Evolutionary conservation across 2,329 filamentous ascomycete species (phyloP), one percentile per base, ranked within the genome.

Genomic region (Colletotrichum caudatum): DNA sequence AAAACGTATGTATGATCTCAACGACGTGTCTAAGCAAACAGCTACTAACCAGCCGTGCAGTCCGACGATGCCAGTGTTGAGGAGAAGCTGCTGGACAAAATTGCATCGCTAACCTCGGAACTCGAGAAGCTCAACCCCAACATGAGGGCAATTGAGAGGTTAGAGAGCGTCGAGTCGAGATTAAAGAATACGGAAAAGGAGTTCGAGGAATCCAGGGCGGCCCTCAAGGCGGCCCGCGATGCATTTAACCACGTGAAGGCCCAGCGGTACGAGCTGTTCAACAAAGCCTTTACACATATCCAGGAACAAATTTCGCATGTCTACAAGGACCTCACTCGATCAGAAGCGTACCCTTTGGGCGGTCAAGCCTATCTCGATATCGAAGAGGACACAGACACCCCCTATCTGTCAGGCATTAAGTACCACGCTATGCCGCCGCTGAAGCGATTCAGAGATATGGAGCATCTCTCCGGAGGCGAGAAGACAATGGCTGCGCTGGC

Each of bases 371-470:
- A 97, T 79, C 90, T 99, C 59, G 95, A 98, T 78, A 95, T 97
- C 70, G 90, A 92, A 80, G 95, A 97, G 80, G 95, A 99, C 80
- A 93, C 92, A n/a, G 94, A 97, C 74, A 95, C 97, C 78, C 96
- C 96, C 0, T 99, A 98, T 81, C 89, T 98, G 5, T 94, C 93
- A 51, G 96, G 96, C 41, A 94, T 99, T 82, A 98, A 97, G 79
- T 99, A 99, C 82, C 95, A 98, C 80, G 97, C 96, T 74, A 99
- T 98, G 95, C 96, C 96, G 26, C 96, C 96, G 1, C 90, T 98
- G 74, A 99, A 99, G 84, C 94, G 96, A 57, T 99, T 99, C 89
- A 90, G 96, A 77, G 97, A 99, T 81, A 99, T 99, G 96, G 96
- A 99, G 81, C 96, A 98, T 80, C 86, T 99, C 12, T 97, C 94